These are phyloP conservation scores for Talaromyces sp. DNA, from an alignment of 2,329 filamentous ascomycete genomes.

Conservation along the genomic window DNA sequence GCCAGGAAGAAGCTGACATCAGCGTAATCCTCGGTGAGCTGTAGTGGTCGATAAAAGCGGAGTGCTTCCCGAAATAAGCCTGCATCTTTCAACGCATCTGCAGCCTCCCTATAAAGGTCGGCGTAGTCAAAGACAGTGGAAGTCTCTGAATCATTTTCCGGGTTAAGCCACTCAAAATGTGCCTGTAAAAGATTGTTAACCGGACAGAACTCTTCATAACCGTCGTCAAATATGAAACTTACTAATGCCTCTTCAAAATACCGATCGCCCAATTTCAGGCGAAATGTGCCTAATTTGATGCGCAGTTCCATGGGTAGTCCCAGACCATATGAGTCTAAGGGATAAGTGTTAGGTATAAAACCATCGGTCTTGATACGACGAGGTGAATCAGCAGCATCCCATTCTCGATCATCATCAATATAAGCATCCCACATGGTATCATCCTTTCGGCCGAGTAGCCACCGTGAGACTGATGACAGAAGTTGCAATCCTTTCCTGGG, in stretches of 20 bases:
- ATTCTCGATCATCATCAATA: conserved; percentile 78
- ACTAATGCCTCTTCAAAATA: conserved; percentile 69
- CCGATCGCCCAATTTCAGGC: conserved; percentile 66
- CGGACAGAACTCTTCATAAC: not conserved
- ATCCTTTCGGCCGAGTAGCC: conserved; percentile 71
- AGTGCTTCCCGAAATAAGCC: conserved; percentile 55
- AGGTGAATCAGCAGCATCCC: conserved; percentile 69
- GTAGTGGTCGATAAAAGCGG: conserved; percentile 56
- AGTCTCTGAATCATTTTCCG: conserved; percentile 53
- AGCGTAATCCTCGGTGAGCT: conserved; percentile 45
- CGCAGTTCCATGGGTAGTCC: conserved; percentile 78
- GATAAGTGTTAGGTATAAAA: conserved; percentile 57
- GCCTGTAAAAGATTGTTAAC: conserved; percentile 39
- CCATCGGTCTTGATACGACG: conserved; percentile 61
- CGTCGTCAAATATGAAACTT: conserved; percentile 23
- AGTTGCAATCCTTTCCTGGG: conserved; percentile 65
- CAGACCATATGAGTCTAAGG: conserved; percentile 62
- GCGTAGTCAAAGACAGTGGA: conserved; percentile 63
- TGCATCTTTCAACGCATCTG: conserved; percentile 54
- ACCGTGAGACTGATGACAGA: conserved; percentile 71
- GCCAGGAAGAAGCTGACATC: conserved; percentile 51
- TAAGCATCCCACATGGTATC: conserved; percentile 73
- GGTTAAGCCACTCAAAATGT: conserved; percentile 69
- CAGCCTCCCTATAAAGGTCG: conserved; percentile 74
- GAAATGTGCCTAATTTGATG: conserved; percentile 76